Evolutionary conservation across 2,329 filamentous ascomycete genomes (phyloP), one percentile per base, ranked within the genome.

Genomic region (Pleochaeta shiraiana): DNA sequence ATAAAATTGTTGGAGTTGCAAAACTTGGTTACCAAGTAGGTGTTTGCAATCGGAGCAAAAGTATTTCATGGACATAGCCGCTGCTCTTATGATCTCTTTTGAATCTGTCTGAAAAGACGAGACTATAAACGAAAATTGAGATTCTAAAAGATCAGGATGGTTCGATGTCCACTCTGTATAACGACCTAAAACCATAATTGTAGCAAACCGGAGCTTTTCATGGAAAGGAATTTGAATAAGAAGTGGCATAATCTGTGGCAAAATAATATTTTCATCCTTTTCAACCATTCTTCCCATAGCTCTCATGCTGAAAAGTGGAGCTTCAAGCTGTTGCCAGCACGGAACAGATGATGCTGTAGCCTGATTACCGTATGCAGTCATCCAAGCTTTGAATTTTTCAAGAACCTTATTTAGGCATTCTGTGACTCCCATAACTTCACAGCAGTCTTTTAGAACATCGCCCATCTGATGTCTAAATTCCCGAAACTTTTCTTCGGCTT

Each of bases 101-200:
- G 91, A 95, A 50, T 85, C 83, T 65, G 92, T 88, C 68, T 89
- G 82, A 76, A 98, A 98, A 0, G 91, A 93, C 4, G 86, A 87
- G 68, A 95, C 91, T 71, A 98, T 95, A 75, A 95, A 98, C 71
- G 90, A 90, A 72, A 98, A 88, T 74, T 98, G 93, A 9, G 88
- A 81, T 74, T 95, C 88, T 9, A 98, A 79, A 57, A 92, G 95
- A 65, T 96, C 90, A 0, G 92, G 89, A 71, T 98, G 93, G 60
- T 90, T 85, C 4, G 93, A 84, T 0, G 95, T 98, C 93, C 93
- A 98, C 74, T 97, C 92, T 0, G 95, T 98, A 73, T 98, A 98
- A 67, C 93, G 83, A 43, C 90, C 93, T 26, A 98, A 81, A 2
- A 95, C 91, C 90, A 98, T 96, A 71, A 97, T 95, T 5, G 92